Evolutionary conservation across 768 basidiomycete genomes (phyloP).

Genomic region (Leccinum barrowsii): DNA sequence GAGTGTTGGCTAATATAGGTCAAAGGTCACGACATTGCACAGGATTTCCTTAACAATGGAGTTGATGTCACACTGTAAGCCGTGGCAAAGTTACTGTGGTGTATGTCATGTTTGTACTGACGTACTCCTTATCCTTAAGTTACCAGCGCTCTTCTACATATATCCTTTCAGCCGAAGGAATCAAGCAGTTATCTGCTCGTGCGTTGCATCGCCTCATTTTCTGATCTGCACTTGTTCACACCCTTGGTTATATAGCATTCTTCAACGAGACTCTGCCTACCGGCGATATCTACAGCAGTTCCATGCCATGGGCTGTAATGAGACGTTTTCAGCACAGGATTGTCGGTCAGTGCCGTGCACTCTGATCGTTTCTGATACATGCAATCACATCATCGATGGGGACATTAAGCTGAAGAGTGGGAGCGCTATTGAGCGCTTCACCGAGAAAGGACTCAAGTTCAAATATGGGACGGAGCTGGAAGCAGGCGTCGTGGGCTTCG

Average conservation of each 20-base stretch:
- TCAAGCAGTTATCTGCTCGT: slow-evolving; percentile 10
- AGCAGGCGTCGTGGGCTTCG: slow-evolving; percentile 33
- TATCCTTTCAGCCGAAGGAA: slow-evolving; percentile 10
- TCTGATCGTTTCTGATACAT: slow-evolving; percentile 18
- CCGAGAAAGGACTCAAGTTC: slow-evolving; percentile 27
- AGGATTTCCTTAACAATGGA: slow-evolving; percentile 31
- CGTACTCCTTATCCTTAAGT: slow-evolving; percentile 1
- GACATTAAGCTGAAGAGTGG: slow-evolving; percentile 52
- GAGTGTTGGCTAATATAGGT: slow-evolving; percentile 8
- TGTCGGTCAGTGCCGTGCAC: neutral
- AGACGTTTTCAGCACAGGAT: slow-evolving; percentile 21
- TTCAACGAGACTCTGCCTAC: slow-evolving; percentile 21
- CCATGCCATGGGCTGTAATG: slow-evolving; percentile 14
- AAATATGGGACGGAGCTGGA: slow-evolving; percentile 28
- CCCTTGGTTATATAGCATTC: neutral
- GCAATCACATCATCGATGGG: slow-evolving; percentile 42
- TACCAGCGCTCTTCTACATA: slow-evolving; percentile 31
- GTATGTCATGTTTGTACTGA: neutral
- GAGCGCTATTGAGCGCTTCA: slow-evolving; percentile 29
- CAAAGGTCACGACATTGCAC: slow-evolving; percentile 37
- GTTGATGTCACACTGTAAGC: slow-evolving; percentile 28
- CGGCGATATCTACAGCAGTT: slow-evolving; percentile 15
- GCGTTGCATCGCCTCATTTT: neutral
- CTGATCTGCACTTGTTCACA: neutral
- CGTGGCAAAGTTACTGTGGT: neutral